Conservation (phyloP, 257 asterid species). For the Nicotiana sylvestris region DNA sequence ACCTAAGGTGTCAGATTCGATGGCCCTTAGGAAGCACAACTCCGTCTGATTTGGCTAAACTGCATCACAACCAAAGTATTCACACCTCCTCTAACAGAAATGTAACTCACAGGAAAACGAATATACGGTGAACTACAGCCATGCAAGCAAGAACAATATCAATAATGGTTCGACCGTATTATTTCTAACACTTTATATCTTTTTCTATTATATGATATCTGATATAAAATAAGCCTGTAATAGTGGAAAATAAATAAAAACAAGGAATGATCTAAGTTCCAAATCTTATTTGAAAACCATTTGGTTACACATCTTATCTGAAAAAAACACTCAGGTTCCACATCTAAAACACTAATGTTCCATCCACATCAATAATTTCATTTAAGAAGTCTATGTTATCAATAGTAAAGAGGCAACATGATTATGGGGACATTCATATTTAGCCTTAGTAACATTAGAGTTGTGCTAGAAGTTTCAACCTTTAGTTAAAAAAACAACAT, state of each 20-base stretch:
- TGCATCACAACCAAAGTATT: conserved; percentile 42
- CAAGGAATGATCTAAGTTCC: neutral
- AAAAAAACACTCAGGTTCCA: neutral
- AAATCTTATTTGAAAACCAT: neutral
- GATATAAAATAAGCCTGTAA: neutral
- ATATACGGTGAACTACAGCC: neutral
- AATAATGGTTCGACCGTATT: neutral
- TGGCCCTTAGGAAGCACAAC: conserved; percentile 38
- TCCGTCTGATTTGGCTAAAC: conserved; percentile 53
- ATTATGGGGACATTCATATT: neutral
- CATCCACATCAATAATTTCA: neutral
- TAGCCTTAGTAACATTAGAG: neutral
- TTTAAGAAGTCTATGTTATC: neutral
- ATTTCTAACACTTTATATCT: neutral
- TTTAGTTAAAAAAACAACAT: neutral
- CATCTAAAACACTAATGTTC: neutral
- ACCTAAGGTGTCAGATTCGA: neutral
- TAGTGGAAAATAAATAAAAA: neutral
- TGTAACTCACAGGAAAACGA: neutral
- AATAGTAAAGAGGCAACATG: neutral
- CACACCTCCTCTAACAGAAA: neutral
- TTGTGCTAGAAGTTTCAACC: neutral
- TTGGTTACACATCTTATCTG: neutral
- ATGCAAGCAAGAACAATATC: neutral
- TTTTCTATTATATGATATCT: neutral